phyloP scores from a whole-genome alignment of 345 rosid genomes.

The Ceriops tagal region DNA sequence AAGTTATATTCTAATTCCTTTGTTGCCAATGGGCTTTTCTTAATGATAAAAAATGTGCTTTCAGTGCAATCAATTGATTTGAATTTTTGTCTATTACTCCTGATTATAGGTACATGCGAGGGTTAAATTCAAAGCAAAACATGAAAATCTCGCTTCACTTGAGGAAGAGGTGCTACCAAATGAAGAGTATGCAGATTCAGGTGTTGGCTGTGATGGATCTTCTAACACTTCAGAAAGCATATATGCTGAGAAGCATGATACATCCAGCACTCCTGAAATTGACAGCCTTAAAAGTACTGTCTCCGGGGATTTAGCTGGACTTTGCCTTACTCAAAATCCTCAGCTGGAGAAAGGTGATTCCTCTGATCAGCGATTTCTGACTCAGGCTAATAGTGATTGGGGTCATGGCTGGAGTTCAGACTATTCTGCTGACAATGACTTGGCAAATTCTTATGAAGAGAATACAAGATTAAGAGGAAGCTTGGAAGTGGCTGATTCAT shows the following conservation, averaged over 20 bases:
- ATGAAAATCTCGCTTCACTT: slow-evolving; percentile 41
- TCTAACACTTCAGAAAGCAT: slow-evolving; percentile 83
- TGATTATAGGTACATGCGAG: slow-evolving; percentile 49
- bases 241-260: slow-evolving; percentile 79
- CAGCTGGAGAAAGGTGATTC: slow-evolving; percentile 51
- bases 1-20: background rate
- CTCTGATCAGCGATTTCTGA: slow-evolving; percentile 41
- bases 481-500: slow-evolving; percentile 75
- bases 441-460: slow-evolving; percentile 62
- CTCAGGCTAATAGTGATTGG: slow-evolving; percentile 51
- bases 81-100: background rate
- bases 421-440: slow-evolving; percentile 57
- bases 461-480: slow-evolving; percentile 70
- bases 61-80: background rate
- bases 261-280: slow-evolving; percentile 65
- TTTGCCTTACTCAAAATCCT: slow-evolving; percentile 48
- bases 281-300: slow-evolving; percentile 67
- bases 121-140: slow-evolving; percentile 59
- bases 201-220: slow-evolving; percentile 78
- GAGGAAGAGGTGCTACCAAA: slow-evolving; percentile 46
- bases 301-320: slow-evolving; percentile 73
- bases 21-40: background rate
- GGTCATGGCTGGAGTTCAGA: slow-evolving; percentile 76
- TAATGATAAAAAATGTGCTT: background rate
- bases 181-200: slow-evolving; percentile 57